Evolutionary conservation across 768 basidiomycete genomes (phyloP).

Genomic region (Tulasnella sp.): DNA sequence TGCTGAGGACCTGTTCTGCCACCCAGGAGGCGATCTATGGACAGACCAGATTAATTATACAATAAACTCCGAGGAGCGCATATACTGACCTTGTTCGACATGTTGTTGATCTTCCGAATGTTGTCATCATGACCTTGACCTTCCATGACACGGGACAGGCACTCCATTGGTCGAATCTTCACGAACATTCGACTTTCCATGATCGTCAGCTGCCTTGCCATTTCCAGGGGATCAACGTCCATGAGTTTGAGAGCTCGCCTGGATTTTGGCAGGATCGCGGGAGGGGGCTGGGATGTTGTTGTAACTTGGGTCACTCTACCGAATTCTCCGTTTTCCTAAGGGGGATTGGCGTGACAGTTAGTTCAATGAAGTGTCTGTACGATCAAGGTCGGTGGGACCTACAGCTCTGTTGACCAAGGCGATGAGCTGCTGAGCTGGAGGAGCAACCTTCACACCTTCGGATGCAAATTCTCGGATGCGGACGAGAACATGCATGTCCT

Average conservation of each 20-base stretch:
- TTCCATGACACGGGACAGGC: slow-evolving; percentile 74
- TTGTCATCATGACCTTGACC: slow-evolving; percentile 63
- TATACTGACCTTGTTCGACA: slow-evolving; percentile 65
- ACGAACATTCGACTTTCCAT: slow-evolving; percentile 82
- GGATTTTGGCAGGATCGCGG: slow-evolving; percentile 65
- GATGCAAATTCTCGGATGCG: slow-evolving; percentile 70
- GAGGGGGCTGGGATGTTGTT: slow-evolving; percentile 54
- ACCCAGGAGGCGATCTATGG: slow-evolving; percentile 90
- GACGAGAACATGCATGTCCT: slow-evolving; percentile 73
- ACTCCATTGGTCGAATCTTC: slow-evolving; percentile 84
- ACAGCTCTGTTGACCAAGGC: slow-evolving; percentile 73
- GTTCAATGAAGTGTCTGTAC: not conserved
- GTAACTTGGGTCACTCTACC: slow-evolving; percentile 46
- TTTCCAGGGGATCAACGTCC: slow-evolving; percentile 81
- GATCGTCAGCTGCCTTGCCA: slow-evolving; percentile 89
- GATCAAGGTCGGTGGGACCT: slow-evolving; percentile 31
- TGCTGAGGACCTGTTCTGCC: slow-evolving; percentile 67
- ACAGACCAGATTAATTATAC: not conserved
- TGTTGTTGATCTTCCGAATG: slow-evolving; percentile 78
- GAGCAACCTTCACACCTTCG: slow-evolving; percentile 42
- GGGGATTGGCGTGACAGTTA: not conserved
- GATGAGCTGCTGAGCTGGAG: slow-evolving; percentile 68
- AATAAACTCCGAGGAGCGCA: not conserved
- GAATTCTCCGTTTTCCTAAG: slow-evolving; percentile 40
- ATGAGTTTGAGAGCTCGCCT: slow-evolving; percentile 55